These are phyloP conservation scores for Cucurbita argyrosperma DNA, from an alignment of 306 rosid genomes.

Conservation along the genomic window DNA sequence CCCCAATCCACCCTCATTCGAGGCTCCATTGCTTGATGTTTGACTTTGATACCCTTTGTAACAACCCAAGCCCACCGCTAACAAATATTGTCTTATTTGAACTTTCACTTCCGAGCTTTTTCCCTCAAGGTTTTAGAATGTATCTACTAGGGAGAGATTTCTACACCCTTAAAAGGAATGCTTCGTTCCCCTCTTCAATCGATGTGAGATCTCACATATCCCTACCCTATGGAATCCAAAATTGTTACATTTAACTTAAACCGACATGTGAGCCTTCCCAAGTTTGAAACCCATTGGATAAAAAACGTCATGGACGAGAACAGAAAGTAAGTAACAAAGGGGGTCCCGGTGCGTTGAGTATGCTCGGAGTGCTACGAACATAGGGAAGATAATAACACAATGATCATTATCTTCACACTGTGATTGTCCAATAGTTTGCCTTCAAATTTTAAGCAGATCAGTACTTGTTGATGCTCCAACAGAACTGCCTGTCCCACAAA, in stretches of 20 bases:
- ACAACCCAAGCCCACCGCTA: no score
- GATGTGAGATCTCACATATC: no score
- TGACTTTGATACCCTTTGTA: no score
- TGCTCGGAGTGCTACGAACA: neutral
- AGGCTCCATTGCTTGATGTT: no score
- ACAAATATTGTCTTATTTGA: no score
- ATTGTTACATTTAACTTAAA: neutral
- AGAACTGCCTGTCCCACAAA: neutral
- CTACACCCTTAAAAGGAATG: no score
- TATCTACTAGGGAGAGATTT: no score
- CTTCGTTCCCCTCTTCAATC: no score
- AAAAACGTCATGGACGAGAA: neutral
- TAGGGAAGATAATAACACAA: neutral
- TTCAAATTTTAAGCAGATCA: slow-evolving; percentile 2
- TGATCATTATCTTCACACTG: neutral
- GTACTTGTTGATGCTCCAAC: neutral
- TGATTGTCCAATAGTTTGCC: neutral
- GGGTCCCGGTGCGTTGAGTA: neutral
- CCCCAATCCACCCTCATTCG: no score
- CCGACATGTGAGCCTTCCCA: no score
- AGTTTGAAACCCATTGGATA: neutral
- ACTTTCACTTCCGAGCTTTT: no score
- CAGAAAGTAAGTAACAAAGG: neutral
- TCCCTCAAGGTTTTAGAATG: no score
- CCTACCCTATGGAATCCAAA: neutral